Conservation (phyloP, 2,329 filamentous ascomycete genomes). For the Huntiella savannae region DNA sequence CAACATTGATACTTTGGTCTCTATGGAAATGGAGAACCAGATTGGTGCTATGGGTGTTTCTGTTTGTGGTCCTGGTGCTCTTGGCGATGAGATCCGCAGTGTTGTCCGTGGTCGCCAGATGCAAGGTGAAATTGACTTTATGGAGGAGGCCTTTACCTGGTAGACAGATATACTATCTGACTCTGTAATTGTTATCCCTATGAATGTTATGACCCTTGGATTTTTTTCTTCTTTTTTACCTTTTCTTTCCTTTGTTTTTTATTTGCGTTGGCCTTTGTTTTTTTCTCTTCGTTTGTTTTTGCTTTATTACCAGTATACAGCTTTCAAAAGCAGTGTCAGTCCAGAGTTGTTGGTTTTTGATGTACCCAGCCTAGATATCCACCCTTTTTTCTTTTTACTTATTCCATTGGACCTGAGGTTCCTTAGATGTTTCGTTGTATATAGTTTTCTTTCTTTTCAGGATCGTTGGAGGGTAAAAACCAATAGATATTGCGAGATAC, state of each 20-base stretch:
- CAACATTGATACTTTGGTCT: conserved; percentile 52
- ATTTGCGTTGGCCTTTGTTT: not conserved
- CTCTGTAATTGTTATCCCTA: not conserved
- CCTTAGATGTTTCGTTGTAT: no score
- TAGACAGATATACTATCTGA: conserved; percentile 15
- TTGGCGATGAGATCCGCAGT: conserved; percentile 56
- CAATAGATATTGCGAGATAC: no score
- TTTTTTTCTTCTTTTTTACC: conserved; percentile 3
- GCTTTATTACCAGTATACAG: not conserved
- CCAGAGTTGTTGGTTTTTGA: no score
- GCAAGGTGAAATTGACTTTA: conserved; percentile 51
- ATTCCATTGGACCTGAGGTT: no score
- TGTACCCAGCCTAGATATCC: no score
- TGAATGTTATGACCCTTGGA: not conserved
- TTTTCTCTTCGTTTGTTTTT: not conserved
- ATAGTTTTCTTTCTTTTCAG: no score
- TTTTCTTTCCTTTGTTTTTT: not conserved
- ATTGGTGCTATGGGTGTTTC: conserved; percentile 55
- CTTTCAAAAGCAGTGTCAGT: no score
- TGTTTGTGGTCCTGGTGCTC: conserved; percentile 54
- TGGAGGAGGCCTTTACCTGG: conserved; percentile 59
- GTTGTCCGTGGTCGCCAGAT: conserved; percentile 47
- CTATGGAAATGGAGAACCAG: conserved; percentile 55
- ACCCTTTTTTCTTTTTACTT: no score
- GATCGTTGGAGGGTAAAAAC: no score